phyloP scores from a whole-genome alignment of 2,329 filamentous ascomycete genomes.

The Triangularia verruculosa region DNA sequence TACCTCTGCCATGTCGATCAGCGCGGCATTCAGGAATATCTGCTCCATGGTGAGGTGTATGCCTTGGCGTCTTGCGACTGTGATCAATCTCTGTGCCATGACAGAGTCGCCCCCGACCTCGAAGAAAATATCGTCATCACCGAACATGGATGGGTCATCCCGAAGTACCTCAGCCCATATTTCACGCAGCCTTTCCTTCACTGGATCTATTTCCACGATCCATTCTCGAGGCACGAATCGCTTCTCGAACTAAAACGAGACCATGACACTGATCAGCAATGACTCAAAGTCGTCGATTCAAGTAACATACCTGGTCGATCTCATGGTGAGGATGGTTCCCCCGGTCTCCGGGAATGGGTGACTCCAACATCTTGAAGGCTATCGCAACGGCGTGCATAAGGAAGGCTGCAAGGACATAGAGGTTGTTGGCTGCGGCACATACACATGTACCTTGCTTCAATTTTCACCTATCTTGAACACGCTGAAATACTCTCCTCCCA shows the following conservation, averaged over 20 bases:
- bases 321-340: background rate
- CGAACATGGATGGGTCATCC: slow-evolving; percentile 36
- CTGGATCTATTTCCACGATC: background rate
- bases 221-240: background rate
- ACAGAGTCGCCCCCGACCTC: slow-evolving; percentile 48
- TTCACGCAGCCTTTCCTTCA: background rate
- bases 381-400: background rate
- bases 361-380: background rate
- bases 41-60: slow-evolving; percentile 38
- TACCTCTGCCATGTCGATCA: background rate
- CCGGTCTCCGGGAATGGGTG: background rate
- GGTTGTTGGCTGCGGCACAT: background rate
- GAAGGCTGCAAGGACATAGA: background rate
- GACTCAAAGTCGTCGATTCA: background rate
- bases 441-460: background rate
- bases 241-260: background rate
- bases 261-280: background rate
- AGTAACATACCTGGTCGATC: background rate
- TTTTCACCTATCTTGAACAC: background rate
- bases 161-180: slow-evolving; percentile 17
- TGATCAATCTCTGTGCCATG: slow-evolving; percentile 48
- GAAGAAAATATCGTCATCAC: slow-evolving; percentile 47
- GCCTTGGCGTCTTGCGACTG: slow-evolving; percentile 29
- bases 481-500: background rate
- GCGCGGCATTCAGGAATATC: slow-evolving; percentile 32